Evolutionary conservation across 1,284 basidiomycete genomes (phyloP), one percentile per base, ranked within the genome.

Genomic region (Ustilago esculenta): DNA sequence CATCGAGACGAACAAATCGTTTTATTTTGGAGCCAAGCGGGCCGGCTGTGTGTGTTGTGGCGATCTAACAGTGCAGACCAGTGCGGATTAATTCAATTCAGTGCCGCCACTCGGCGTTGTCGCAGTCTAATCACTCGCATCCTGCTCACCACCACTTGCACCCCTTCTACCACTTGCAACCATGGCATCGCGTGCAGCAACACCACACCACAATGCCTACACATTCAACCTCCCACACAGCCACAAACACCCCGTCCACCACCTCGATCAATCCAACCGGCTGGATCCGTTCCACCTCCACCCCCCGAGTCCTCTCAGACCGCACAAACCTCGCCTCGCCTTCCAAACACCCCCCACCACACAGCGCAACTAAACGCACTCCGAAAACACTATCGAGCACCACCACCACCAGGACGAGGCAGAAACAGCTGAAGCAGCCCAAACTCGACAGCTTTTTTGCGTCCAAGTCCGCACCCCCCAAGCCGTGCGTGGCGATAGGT

Each of bases 381-480:
- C n/a, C n/a, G n/a, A n/a, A n/a, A n/a, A n/a, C n/a, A n/a, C n/a
- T n/a, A n/a, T n/a, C n/a, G n/a, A n/a, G n/a, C n/a, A 46, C 46
- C 4, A 21, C 29, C 1, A 39, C 45, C 30, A 33, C 10, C 48
- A 29, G 27, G 12, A 29, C 27, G 27, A 29, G 27, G 6, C 6
- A 6, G 12, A 29, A 29, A 12, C 7, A 12, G 27, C 7, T 6
- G 27, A 55, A 41, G 25, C 56, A 67, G 53, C 55, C 47, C 24
- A 69, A 61, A 42, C 40, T 69, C 20, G 46, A 54, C 3, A 58
- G 47, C 43, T 69, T 69, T 34, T 69, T 69, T 23, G 53, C 52
- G 29, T 43, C 66, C 0, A 44, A 59, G 15, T 56, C 65, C 2
- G 58, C 65, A 6, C 64, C 64, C 23, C 34, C 57, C 18, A 49